Evolutionary conservation across 2,329 filamentous ascomycete species (phyloP).

Genomic region (Triangularia setosa): DNA sequence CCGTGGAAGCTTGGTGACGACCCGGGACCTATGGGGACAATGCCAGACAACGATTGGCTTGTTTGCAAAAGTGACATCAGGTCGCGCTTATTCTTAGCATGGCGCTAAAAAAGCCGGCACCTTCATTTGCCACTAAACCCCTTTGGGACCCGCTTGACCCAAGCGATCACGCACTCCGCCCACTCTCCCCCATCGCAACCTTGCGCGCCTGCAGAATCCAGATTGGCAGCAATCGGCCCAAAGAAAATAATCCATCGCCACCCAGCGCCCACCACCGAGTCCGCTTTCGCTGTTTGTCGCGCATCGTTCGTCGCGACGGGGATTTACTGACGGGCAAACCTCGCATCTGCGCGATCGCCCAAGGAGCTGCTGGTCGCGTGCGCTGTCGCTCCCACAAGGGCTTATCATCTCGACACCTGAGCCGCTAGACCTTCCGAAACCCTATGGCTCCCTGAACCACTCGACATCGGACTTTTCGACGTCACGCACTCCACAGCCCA

Average conservation of each 20-base stretch:
- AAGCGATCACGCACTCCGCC: slow-evolving; percentile 26
- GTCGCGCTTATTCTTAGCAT: slow-evolving; percentile 21
- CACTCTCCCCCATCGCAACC: slow-evolving; percentile 23
- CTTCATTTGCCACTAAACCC: slow-evolving; percentile 20
- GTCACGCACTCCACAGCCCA: background rate
- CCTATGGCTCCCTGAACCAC: slow-evolving; percentile 4
- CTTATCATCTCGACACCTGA: background rate
- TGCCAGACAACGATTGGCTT: no score
- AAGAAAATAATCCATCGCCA: slow-evolving; percentile 22
- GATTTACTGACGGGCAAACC: background rate
- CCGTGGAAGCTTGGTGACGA: background rate
- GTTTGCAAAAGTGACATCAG: slow-evolving; percentile 19
- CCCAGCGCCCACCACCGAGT: slow-evolving; percentile 11
- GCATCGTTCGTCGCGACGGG: background rate
- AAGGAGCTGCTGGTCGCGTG: background rate
- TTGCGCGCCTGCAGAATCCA: slow-evolving; percentile 20
- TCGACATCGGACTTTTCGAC: slow-evolving; percentile 1
- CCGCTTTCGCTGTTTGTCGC: slow-evolving; percentile 14
- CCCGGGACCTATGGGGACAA: background rate
- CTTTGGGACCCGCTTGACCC: slow-evolving; percentile 16
- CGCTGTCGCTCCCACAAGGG: background rate
- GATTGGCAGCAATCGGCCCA: slow-evolving; percentile 16
- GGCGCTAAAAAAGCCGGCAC: slow-evolving; percentile 22
- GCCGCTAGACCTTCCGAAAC: slow-evolving; percentile 4
- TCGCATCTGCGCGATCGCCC: slow-evolving; percentile 6